A percentile compares a stretch with the other conserved stretches of the same genome.
phyloP scores from a whole-genome alignment of 108 stramenopile genomes.

The Skeletonema costatum region DNA sequence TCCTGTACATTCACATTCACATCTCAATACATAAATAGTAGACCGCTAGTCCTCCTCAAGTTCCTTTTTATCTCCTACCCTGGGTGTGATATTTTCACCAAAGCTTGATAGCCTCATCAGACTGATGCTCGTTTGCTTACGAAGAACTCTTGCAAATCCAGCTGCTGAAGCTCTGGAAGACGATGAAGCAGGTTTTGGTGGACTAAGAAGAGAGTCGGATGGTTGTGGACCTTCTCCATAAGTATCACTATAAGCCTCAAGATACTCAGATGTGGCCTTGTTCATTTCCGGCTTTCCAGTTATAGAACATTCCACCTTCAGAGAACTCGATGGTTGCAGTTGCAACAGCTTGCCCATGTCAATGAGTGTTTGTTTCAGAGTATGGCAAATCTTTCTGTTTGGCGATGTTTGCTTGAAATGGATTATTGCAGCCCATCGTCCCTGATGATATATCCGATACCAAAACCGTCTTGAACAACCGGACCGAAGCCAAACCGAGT shows the following conservation, averaged over 20 bases:
- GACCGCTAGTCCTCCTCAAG: not conserved
- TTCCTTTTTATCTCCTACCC: not conserved
- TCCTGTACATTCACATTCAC: not conserved
- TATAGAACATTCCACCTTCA: conserved; percentile 26
- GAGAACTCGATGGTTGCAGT: conserved; percentile 24
- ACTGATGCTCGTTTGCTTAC: conserved; percentile 24
- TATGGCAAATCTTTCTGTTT: conserved; percentile 76
- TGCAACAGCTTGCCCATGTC: conserved; percentile 47
- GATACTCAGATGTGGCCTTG: conserved; percentile 14
- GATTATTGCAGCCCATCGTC: conserved; percentile 73
- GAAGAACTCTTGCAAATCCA: conserved; percentile 30
- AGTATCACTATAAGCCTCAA: conserved; percentile 25
- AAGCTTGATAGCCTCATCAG: conserved; percentile 13
- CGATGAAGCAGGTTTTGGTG: not conserved
- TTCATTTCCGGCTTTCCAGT: not conserved
- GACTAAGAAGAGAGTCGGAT: not conserved
- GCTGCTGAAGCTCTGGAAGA: not conserved
- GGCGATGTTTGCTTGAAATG: conserved; percentile 80
- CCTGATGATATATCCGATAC: conserved; percentile 90
- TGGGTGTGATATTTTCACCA: conserved; percentile 11
- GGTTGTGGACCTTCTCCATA: conserved; percentile 7
- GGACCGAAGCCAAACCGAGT: conserved; percentile 94
- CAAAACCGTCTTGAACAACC: conserved; percentile 50
- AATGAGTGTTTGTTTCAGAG: conserved; percentile 56
- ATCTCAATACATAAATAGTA: no score